Conservation (phyloP, 192 early-diverging fungal genomes). For the Obelidium mucronatum region DNA sequence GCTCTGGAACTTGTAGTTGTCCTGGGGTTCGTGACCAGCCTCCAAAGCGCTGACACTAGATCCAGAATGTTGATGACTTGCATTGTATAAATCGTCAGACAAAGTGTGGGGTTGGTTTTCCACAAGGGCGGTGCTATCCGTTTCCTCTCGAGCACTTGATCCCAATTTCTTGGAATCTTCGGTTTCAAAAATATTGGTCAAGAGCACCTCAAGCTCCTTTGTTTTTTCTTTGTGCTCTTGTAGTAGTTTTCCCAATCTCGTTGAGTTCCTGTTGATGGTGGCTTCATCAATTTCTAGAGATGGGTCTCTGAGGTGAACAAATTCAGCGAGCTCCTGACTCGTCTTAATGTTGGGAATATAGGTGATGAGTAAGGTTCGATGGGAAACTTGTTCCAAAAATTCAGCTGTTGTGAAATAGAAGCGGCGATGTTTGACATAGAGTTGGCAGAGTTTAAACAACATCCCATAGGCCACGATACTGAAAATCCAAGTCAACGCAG, state of each 20-base stretch:
- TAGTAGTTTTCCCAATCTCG: constrained; percentile 2
- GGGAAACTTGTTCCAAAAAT: background rate
- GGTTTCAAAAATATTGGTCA: constrained; percentile 1
- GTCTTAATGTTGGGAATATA: constrained; percentile 28
- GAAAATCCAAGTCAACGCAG: constrained; percentile 22
- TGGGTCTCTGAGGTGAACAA: background rate
- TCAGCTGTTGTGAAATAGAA: constrained; percentile 22
- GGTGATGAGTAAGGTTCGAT: constrained; percentile 21
- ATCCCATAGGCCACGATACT: background rate
- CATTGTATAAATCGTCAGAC: background rate
- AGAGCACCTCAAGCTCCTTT: constrained; percentile 5
- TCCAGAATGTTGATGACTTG: background rate
- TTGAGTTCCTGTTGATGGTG: constrained; percentile 16
- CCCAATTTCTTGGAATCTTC: background rate
- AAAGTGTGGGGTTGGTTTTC: background rate
- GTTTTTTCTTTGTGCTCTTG: constrained; percentile 19
- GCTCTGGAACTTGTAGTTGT: background rate
- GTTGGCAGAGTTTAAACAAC: background rate
- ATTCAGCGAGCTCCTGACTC: background rate
- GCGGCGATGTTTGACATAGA: constrained; percentile 15
- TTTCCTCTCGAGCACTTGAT: background rate
- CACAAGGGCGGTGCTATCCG: background rate
- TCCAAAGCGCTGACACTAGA: too few species aligned
- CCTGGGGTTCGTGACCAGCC: background rate
- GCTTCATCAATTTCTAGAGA: constrained; percentile 5